Conservation (phyloP, 805 yeast genomes). For the Metschnikowia henanensis region DNA sequence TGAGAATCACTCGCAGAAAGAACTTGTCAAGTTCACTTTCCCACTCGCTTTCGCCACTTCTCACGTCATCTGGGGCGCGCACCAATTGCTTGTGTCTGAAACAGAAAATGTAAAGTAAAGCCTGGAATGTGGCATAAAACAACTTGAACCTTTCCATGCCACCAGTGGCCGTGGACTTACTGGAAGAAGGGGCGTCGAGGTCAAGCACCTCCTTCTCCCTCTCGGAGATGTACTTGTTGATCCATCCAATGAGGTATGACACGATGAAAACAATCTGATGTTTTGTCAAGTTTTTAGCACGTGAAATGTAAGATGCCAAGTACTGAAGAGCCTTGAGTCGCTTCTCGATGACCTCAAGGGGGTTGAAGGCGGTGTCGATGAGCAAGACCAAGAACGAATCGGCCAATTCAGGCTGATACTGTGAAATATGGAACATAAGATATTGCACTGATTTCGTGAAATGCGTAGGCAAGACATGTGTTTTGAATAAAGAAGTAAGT, state of each 20-base stretch:
- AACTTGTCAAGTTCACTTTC: slow-evolving; percentile 80
- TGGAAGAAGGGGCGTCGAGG: slow-evolving; percentile 11
- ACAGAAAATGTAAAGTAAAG: slow-evolving; percentile 87
- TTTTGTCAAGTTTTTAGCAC: slow-evolving; percentile 72
- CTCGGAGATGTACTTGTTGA: slow-evolving; percentile 76
- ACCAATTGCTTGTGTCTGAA: slow-evolving; percentile 71
- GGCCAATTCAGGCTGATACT: slow-evolving; percentile 75
- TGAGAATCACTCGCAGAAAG: slow-evolving; percentile 79
- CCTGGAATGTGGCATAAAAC: slow-evolving; percentile 90
- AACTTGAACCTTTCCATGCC: slow-evolving; percentile 92
- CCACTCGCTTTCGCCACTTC: slow-evolving; percentile 51
- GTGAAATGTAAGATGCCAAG: slow-evolving; percentile 83
- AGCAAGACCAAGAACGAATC: slow-evolving; percentile 82
- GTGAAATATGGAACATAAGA: slow-evolving; percentile 76
- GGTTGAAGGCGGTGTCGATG: slow-evolving; percentile 78
- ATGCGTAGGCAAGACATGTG: slow-evolving; percentile 88
- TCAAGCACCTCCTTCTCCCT: slow-evolving; percentile 80
- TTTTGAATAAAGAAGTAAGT: slow-evolving; percentile 71
- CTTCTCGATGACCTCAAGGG: slow-evolving; percentile 65
- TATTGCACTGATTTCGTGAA: slow-evolving; percentile 88
- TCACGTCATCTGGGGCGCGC: slow-evolving; percentile 21
- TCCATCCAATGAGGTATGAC: slow-evolving; percentile 82
- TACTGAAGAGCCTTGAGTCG: slow-evolving; percentile 91
- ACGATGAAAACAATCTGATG: slow-evolving; percentile 79
- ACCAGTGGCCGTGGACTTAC: slow-evolving; percentile 26